Evolutionary conservation across 1,284 basidiomycete species (phyloP), one percentile per base, ranked within the genome.

Genomic region (Melanopsichium pennsylvanicum): DNA sequence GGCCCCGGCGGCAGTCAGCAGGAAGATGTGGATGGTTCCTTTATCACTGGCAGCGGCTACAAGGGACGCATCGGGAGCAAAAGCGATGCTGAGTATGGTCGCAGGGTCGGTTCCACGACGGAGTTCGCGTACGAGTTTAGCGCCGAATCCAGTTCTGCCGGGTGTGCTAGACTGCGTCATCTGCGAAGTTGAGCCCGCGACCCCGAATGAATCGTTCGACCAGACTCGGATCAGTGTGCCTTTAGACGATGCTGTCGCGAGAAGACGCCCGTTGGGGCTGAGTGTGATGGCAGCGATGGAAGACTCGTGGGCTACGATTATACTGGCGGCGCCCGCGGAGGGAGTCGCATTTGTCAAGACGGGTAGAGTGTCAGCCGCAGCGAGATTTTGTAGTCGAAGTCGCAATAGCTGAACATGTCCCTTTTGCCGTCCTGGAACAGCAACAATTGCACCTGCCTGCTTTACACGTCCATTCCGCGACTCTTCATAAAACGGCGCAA

Each of bases 1-100:
- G 6, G 8, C 9, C 8, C 9, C n/a, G 5, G 19, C 3, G 3
- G 32, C 41, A 6, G 40, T 19, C n/a, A 77, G 59, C 0, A 59
- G 40, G 36, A 76, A 78, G 42, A 78, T 59, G 43, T 78, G 75
- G 21, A 78, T 60, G 0, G 74, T 78, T 10, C 75, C 75, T 48
- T 74, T 78, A 50, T 78, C 75, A 36, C 75, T 78, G 2, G 66
- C 75, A 19, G 68, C 72, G 2, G 75, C 75, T 7, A 78, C 29
- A 3, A 58, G 34, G 0, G 52, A 60, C 10, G 40, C 48, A 32
- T 78, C 74, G 9, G 72, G 72, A 11, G 64, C 49, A 35, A 78
- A 73, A 1, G 70, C 58, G n/a, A 76, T 58, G 42, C 72, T 72
- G n/a, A 71, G 40, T 18, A 78, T 76, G 11, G 55, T 47, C 0